A percentile compares a stretch with the other conserved stretches of the same genome.
These are phyloP conservation scores for Hyphopichia wangnamkhiaoensis DNA, from an alignment of 1,139 yeast genomes.

Conservation along the genomic window DNA sequence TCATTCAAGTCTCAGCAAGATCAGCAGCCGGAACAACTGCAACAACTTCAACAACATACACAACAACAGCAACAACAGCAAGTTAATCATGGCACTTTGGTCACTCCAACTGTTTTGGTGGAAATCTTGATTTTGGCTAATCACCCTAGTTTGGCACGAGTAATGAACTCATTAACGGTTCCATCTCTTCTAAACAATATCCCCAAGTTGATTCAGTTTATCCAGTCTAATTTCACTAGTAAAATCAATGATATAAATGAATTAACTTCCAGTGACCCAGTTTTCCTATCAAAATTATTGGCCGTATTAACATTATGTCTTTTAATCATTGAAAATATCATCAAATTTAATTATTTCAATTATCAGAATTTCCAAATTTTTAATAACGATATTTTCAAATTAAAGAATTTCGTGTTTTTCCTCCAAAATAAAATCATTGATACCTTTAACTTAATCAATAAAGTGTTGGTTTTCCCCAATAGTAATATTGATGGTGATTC, in stretches of 20 bases:
- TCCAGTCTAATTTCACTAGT: conserved; percentile 21
- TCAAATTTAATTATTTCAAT: conserved; percentile 25
- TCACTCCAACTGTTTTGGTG: conserved; percentile 20
- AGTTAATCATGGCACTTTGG: conserved; percentile 7
- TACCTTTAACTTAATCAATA: conserved; percentile 29
- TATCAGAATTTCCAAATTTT: conserved; percentile 18
- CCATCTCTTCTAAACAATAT: conserved; percentile 27
- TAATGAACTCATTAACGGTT: conserved; percentile 31
- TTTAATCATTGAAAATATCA: conserved; percentile 32
- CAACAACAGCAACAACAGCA: conserved; percentile 1
- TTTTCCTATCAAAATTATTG: conserved; percentile 29
- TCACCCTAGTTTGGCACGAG: conserved; percentile 15
- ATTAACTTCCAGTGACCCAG: conserved; percentile 31
- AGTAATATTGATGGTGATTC: conserved; percentile 10
- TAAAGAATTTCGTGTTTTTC: conserved; percentile 27
- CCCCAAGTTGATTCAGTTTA: conserved; percentile 25
- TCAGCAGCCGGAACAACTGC: conserved; percentile 4
- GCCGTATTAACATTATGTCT: conserved; percentile 31
- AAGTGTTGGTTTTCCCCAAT: conserved; percentile 30
- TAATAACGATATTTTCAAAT: conserved; percentile 9
- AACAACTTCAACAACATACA: conserved; percentile 12
- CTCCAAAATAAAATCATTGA: conserved; percentile 33
- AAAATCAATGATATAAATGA: conserved; percentile 4
- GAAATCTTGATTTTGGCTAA: conserved; percentile 23
- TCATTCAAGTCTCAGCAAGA: background rate